phyloP scores from a whole-genome alignment of 2,329 filamentous ascomycete species.

The Phialophora chinensis region DNA sequence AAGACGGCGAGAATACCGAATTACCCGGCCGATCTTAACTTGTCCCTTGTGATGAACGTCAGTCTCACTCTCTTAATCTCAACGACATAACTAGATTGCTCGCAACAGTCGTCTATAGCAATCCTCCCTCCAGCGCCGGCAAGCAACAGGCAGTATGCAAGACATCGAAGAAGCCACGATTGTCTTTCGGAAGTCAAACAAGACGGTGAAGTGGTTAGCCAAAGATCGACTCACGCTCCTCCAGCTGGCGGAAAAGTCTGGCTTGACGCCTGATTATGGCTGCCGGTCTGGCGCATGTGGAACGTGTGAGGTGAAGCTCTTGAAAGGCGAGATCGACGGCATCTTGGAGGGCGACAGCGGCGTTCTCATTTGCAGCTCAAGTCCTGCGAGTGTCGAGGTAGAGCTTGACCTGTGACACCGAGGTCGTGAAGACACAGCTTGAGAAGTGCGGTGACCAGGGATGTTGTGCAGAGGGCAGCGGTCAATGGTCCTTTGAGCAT shows the following conservation, averaged over 20 bases:
- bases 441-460: background rate
- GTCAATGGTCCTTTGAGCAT: background rate
- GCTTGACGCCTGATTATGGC: constrained; percentile 34
- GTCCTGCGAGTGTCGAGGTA: constrained; percentile 32
- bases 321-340: constrained; percentile 34
- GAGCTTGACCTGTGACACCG: constrained; percentile 32
- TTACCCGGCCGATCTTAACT: constrained; percentile 4
- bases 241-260: constrained; percentile 35
- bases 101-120: background rate
- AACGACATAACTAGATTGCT: background rate
- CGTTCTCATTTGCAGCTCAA: constrained; percentile 36
- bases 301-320: constrained; percentile 35
- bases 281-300: constrained; percentile 35
- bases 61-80: background rate
- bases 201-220: constrained; percentile 33
- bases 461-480: background rate
- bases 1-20: constrained; percentile 8
- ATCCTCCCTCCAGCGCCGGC: background rate
- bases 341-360: constrained; percentile 34
- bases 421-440: background rate
- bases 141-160: constrained; percentile 24
- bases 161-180: constrained; percentile 38
- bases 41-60: background rate
- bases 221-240: constrained; percentile 34
- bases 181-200: constrained; percentile 34